These are phyloP conservation scores for Pseudoscleropodium purum DNA, from an alignment of 225 moss, liverwort and hornwort genomes.

Conservation along the genomic window DNA sequence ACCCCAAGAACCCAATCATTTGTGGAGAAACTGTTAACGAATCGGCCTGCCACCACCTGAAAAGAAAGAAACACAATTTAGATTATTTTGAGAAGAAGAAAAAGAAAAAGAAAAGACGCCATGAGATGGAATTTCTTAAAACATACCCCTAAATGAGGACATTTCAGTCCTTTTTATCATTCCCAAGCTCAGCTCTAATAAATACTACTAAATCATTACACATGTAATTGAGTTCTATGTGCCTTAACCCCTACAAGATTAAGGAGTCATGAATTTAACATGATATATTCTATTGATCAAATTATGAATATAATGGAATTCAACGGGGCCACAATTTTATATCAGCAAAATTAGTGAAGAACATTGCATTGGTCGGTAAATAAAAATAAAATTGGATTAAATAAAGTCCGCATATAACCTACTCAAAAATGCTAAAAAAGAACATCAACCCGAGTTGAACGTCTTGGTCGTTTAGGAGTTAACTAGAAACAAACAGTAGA, in stretches of 20 bases:
- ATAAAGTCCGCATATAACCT: not conserved
- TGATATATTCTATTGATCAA: not conserved
- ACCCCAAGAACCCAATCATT: constrained; percentile 97
- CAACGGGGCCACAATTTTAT: not conserved
- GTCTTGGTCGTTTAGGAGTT: not conserved
- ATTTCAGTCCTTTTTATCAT: not conserved
- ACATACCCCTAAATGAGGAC: not conserved
- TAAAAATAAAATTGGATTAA: not conserved
- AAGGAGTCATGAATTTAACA: not conserved
- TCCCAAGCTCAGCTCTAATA: not conserved
- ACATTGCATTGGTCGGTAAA: not conserved
- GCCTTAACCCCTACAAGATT: not conserved
- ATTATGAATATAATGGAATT: not conserved
- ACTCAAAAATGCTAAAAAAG: not conserved
- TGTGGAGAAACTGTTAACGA: constrained; percentile 78
- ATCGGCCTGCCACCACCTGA: constrained; percentile 91
- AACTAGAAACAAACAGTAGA: not conserved
- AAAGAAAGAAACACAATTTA: not conserved
- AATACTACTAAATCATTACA: not conserved
- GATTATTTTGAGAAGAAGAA: not conserved
- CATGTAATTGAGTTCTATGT: not conserved
- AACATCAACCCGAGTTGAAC: not conserved
- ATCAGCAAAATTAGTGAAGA: not conserved
- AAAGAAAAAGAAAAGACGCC: not conserved
- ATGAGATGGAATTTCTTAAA: not conserved